A percentile compares a stretch with the other conserved stretches of the same genome.
Conservation (phyloP, 257 asterid genomes). For the Forsythia suspensa region DNA sequence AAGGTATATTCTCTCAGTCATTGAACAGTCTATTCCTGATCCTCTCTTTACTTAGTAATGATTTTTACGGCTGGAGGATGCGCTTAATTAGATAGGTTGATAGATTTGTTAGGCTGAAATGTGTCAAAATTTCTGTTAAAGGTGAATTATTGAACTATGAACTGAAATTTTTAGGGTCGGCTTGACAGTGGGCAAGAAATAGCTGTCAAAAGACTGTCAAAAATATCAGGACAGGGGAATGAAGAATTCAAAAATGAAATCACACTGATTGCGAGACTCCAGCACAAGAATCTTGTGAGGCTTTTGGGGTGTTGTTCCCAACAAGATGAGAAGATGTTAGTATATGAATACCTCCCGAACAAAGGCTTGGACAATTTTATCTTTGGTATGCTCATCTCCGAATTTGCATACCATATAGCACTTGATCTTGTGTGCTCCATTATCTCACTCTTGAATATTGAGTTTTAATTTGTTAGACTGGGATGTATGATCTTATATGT, state of each 20-base stretch:
- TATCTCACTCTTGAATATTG: no score
- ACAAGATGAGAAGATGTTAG: constrained; percentile 63
- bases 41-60: no score
- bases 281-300: constrained; percentile 68
- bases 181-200: constrained; percentile 42
- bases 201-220: constrained; percentile 71
- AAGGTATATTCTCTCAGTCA: constrained; percentile 17
- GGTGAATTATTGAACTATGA: not conserved
- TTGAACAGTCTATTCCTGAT: not conserved
- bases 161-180: not conserved
- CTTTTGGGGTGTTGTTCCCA: constrained; percentile 67
- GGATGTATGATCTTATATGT: no score
- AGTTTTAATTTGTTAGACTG: no score
- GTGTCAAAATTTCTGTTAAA: not conserved
- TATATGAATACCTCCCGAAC: constrained; percentile 72
- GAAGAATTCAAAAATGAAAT: constrained; percentile 76
- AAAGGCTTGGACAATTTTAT: constrained; percentile 54
- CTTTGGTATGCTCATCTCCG: not conserved
- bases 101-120: not conserved
- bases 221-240: constrained; percentile 61
- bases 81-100: no score
- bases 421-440: not conserved
- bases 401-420: not conserved
- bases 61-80: no score
- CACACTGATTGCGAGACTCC: constrained; percentile 63